Evolutionary conservation across 2,329 filamentous ascomycete genomes (phyloP).

Genomic region (Cytospora piceae): DNA sequence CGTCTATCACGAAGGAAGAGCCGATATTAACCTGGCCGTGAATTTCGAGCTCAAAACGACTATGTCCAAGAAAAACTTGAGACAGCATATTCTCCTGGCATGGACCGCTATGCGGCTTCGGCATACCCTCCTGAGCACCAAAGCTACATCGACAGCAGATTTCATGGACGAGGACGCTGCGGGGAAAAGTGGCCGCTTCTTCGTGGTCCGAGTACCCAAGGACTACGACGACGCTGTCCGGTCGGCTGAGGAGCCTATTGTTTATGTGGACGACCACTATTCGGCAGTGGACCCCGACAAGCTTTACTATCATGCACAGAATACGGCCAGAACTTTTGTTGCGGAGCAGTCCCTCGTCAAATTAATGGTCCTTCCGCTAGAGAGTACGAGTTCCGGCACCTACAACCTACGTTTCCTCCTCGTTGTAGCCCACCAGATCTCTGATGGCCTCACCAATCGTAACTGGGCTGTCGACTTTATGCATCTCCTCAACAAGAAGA

Average conservation of each 20-base stretch:
- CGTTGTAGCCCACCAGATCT: constrained; percentile 34
- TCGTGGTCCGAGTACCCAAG: constrained; percentile 5
- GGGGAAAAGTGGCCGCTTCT: constrained; percentile 16
- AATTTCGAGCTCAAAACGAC: constrained; percentile 29
- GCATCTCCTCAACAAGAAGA: constrained; percentile 31
- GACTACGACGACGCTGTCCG: constrained; percentile 8
- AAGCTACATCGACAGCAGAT: constrained; percentile 24
- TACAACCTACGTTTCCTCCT: constrained; percentile 32
- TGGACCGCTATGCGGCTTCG: constrained; percentile 33
- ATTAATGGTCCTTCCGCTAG: constrained; percentile 32
- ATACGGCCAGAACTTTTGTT: constrained; percentile 32
- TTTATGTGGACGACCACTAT: constrained; percentile 20
- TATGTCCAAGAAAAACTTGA: constrained; percentile 28
- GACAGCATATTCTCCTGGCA: constrained; percentile 32
- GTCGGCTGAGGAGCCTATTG: not conserved
- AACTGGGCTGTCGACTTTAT: constrained; percentile 33
- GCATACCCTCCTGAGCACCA: constrained; percentile 32
- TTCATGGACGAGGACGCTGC: constrained; percentile 26
- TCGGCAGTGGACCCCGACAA: constrained; percentile 24
- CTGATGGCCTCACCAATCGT: constrained; percentile 33
- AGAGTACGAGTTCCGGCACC: constrained; percentile 12
- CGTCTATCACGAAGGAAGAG: constrained; percentile 34
- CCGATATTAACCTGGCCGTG: constrained; percentile 33
- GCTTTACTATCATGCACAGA: constrained; percentile 33
- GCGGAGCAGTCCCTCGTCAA: constrained; percentile 31